A percentile compares a stretch with the other conserved stretches of the same genome.
Evolutionary conservation across 2,329 filamentous ascomycete species (phyloP).

Genomic region (Kalmusia sp.): DNA sequence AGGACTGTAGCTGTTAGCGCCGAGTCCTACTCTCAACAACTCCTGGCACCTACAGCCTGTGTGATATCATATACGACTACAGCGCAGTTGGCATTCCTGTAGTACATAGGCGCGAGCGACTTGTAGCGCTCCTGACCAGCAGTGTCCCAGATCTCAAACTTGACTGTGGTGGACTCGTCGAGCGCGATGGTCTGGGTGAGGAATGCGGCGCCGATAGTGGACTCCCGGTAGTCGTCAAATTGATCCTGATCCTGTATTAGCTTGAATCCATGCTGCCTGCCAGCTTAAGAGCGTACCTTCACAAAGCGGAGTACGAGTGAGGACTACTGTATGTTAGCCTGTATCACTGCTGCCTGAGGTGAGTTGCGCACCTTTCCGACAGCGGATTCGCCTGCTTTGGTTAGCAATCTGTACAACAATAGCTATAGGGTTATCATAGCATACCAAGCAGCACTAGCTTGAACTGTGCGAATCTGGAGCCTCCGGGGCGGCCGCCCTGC

Average conservation of each 20-base stretch:
- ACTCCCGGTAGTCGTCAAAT: constrained; percentile 98
- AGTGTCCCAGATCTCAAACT: constrained; percentile 96
- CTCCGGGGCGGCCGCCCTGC: constrained; percentile 70
- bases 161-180: constrained; percentile 97
- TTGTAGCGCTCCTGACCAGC: constrained; percentile 99
- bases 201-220: constrained; percentile 97
- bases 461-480: constrained; percentile 92
- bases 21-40: constrained; percentile 16
- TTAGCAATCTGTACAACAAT: constrained; percentile 24
- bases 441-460: constrained; percentile 96
- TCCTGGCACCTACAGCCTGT: constrained; percentile 77
- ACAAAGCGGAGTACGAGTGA: constrained; percentile 98
- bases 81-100: constrained; percentile 98
- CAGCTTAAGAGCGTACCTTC: constrained; percentile 68
- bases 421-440: constrained; percentile 36
- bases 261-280: neutral
- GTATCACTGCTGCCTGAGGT: constrained; percentile 24
- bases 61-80: constrained; percentile 99
- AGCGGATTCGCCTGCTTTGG: constrained; percentile 85
- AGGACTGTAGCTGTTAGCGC: constrained; percentile 68
- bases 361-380: constrained; percentile 83
- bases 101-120: constrained; percentile 99
- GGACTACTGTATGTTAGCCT: constrained; percentile 67
- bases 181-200: constrained; percentile 98
- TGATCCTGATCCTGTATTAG: constrained; percentile 71